Evolutionary conservation across 2,329 filamentous ascomycete genomes (phyloP).

Genomic region (Diplodia seriata): DNA sequence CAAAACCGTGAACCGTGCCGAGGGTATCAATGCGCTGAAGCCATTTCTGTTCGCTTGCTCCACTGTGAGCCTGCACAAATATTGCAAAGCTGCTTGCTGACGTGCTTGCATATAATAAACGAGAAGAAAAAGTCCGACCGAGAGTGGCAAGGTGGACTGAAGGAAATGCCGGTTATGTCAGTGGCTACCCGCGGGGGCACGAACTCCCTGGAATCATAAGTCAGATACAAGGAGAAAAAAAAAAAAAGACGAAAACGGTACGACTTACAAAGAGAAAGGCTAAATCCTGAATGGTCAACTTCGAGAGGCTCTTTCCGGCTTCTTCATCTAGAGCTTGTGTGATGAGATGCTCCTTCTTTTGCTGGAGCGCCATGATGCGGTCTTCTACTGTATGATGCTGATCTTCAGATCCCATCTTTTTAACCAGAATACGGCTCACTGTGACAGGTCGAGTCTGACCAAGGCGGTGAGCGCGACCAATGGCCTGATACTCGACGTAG

Average conservation of each 20-base stretch:
- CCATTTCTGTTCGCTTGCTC: constrained; percentile 3
- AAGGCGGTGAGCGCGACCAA: constrained; percentile 88
- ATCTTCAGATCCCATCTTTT: constrained; percentile 57
- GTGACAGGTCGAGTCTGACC: constrained; percentile 77
- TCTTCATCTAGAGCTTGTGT: constrained; percentile 81
- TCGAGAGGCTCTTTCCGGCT: constrained; percentile 69
- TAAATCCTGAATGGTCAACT: constrained; percentile 71
- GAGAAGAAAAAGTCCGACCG: background rate
- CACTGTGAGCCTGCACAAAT: constrained; percentile 3
- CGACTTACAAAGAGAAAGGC: constrained; percentile 68
- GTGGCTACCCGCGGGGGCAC: background rate
- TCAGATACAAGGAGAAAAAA: background rate
- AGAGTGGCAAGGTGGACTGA: background rate
- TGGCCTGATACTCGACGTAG: constrained; percentile 88
- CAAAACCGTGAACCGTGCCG: constrained; percentile 2
- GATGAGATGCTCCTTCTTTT: constrained; percentile 78
- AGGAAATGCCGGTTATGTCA: background rate
- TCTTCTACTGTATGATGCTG: constrained; percentile 73
- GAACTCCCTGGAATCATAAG: background rate
- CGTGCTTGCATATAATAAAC: background rate
- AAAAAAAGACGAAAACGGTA: background rate
- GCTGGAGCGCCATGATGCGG: constrained; percentile 79
- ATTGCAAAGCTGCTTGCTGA: background rate
- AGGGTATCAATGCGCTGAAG: constrained; percentile 4
- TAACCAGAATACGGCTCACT: constrained; percentile 79